A percentile compares a stretch with the other conserved stretches of the same genome.
Evolutionary conservation across 345 rosid genomes (phyloP).

Genomic region (Syzygium grande): DNA sequence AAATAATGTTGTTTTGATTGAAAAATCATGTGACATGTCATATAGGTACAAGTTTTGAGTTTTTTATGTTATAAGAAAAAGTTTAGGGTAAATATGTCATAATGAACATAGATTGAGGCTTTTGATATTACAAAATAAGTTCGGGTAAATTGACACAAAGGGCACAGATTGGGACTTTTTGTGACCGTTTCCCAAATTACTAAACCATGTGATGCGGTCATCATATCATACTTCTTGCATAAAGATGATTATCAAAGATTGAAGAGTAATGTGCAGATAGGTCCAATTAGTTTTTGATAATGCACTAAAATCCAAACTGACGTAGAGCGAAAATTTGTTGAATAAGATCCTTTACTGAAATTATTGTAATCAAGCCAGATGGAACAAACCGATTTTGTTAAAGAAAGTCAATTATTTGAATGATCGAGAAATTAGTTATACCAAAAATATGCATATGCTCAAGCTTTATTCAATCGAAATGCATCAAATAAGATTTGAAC

Average conservation of each 20-base stretch:
- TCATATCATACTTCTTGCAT: not conserved
- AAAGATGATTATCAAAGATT: not conserved
- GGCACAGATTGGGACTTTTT: too few species aligned
- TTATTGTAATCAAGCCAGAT: not conserved
- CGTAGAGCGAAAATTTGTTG: too few species aligned
- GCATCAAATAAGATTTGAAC: not conserved
- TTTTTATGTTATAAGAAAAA: too few species aligned
- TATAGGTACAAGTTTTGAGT: too few species aligned
- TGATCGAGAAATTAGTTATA: not conserved
- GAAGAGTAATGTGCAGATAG: not conserved
- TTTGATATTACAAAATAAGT: too few species aligned
- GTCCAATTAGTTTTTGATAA: not conserved
- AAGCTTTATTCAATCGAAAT: not conserved
- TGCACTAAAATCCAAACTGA: not conserved
- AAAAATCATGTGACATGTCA: too few species aligned
- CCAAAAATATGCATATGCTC: not conserved
- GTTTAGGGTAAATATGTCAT: too few species aligned
- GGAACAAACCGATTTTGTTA: not conserved
- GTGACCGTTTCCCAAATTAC: too few species aligned
- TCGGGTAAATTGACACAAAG: too few species aligned
- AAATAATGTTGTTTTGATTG: too few species aligned
- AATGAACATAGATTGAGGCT: too few species aligned
- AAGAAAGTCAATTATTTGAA: not conserved
- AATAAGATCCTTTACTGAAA: too few species aligned
- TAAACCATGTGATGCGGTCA: not conserved